Evolutionary conservation across 306 rosid genomes (phyloP).

Genomic region (Quercus variabilis): DNA sequence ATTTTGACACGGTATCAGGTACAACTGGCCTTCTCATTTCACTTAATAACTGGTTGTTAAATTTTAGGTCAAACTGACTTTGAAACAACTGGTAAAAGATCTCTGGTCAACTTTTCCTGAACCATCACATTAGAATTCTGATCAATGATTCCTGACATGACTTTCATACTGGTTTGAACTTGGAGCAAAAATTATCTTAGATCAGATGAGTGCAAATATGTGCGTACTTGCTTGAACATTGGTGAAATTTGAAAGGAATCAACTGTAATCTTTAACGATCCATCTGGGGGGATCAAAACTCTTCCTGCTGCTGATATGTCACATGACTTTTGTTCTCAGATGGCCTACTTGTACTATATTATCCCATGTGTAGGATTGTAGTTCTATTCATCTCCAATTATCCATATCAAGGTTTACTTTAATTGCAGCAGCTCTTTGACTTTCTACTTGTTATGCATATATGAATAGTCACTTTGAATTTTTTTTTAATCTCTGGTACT

Average conservation of each 20-base stretch:
- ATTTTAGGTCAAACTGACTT: not conserved
- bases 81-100: not conserved
- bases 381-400: too few relatives aligned
- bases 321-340: not conserved
- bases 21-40: not conserved
- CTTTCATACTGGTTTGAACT: not conserved
- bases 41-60: not conserved
- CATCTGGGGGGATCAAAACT: too few relatives aligned
- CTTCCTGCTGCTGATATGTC: too few relatives aligned
- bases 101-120: not conserved
- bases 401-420: not conserved
- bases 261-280: too few relatives aligned
- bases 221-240: not conserved
- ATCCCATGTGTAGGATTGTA: too few relatives aligned
- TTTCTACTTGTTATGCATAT: not conserved
- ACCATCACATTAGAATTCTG: not conserved
- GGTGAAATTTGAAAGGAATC: not conserved
- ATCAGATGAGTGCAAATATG: not conserved
- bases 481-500: not conserved
- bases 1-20: not conserved
- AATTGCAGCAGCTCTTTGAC: not conserved
- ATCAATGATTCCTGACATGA: not conserved
- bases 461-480: not conserved
- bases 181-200: not conserved
- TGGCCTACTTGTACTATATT: not conserved